These are phyloP conservation scores for Sclerotinia borealis DNA, from an alignment of 2,329 filamentous ascomycete genomes.

Conservation along the genomic window DNA sequence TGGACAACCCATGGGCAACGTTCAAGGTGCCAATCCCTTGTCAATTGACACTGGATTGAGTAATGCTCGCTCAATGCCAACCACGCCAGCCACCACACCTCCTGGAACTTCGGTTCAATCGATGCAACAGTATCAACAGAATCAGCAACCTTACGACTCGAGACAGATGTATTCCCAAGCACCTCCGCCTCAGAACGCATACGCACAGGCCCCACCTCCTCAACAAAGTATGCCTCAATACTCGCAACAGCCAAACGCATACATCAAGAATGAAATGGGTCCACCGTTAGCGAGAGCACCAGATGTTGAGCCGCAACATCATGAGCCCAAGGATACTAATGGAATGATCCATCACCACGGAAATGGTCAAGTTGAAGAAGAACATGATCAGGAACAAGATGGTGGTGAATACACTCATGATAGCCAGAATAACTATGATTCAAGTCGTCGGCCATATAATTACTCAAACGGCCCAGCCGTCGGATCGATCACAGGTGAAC, in stretches of 20 bases:
- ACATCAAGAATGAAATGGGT: conserved; percentile 84
- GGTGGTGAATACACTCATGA: conserved; percentile 81
- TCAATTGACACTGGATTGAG: conserved; percentile 75
- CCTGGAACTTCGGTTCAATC: conserved; percentile 70
- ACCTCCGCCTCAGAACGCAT: conserved; percentile 60
- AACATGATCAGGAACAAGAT: conserved; percentile 69
- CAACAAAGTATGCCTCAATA: conserved; percentile 67
- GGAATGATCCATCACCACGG: conserved; percentile 55
- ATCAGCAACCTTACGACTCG: conserved; percentile 67
- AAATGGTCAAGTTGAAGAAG: conserved; percentile 58
- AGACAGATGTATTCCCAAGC: conserved; percentile 73
- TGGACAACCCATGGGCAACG: conserved; percentile 52
- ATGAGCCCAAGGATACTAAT: conserved; percentile 60
- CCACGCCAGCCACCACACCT: conserved; percentile 85
- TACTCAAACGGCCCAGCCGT: conserved; percentile 65
- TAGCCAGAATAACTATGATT: conserved; percentile 63
- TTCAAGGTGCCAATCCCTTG: conserved; percentile 62
- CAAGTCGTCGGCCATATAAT: conserved; percentile 67
- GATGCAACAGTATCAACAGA: conserved; percentile 69
- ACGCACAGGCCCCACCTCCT: conserved; percentile 55
- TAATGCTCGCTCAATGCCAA: conserved; percentile 79
- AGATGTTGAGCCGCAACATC: conserved; percentile 51
- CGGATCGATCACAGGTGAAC: conserved; percentile 61
- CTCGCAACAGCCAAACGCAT: conserved; percentile 45
- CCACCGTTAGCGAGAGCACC: conserved; percentile 62